Base-by-base conservation (phyloP, 352 stramenopile genomes). In the Globisporangium mamillatum region DNA sequence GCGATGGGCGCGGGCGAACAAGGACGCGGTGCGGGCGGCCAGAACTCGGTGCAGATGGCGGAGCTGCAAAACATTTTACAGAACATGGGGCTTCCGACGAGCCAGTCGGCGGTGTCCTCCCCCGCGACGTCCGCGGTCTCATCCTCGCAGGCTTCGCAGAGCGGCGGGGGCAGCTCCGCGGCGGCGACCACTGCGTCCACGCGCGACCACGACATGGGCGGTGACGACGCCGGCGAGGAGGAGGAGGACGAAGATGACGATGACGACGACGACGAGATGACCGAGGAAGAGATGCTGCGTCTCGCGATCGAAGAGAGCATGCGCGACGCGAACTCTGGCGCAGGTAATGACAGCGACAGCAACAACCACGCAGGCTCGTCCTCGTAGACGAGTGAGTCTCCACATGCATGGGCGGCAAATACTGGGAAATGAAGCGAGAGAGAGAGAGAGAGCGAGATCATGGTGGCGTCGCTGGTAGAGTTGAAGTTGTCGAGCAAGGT, bases 231-330 rank as follows among this genome's bases (percentile, higher is more conserved):
- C 66, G 41, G 27, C 12, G 63, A 68, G 1, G 63, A 68, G 1
- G 64, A 92, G 1, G 64, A 92, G 41, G 84, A 93, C 20, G 78
- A 95, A 46, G 80, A 90, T 27, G 80, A 81, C 48, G 83, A 85
- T 46, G 91, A 93, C 68, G 87, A 95, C 63, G 83, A 93, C 68
- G 88, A 95, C 67, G 88, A 95, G 34, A 93, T 95, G 86, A 85
- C 88, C 12, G 88, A 96, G 50, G 88, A 96, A 25, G 88, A 96
- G 66, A 78, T 96, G 27, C 70, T 96, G 62, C 86, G 86, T 57
- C 72, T 94, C 16, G 88, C 88, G 22, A 96, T 96, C 61, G 88
- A 94, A 72, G 88, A 94, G 64, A 93, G 84, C 67, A 96, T 96
- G 88, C 86, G 86, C 58, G 87, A 95, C 63, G 84, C 77, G 22